Evolutionary conservation across 257 asterid genomes (phyloP), one percentile per base, ranked within the genome.

Genomic region (Solanum rostratum): DNA sequence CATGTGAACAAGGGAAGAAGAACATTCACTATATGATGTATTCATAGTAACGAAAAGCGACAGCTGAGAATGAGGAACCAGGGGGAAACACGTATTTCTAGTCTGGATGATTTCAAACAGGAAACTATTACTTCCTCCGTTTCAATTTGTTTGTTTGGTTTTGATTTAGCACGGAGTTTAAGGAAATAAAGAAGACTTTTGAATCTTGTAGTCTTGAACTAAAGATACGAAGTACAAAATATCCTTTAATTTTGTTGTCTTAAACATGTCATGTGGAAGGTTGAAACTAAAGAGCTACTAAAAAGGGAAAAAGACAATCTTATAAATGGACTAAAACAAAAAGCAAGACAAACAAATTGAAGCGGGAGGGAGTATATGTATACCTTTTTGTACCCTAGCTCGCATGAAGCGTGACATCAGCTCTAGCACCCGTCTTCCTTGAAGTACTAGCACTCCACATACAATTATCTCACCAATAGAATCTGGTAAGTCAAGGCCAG

Each of bases 401-500:
- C 94, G 95, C 97, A 96, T 93, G 89, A 97, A 97, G 80, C 97
- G 96, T 84, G 98, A 95, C 55, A 97, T 84, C 37, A 93, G 91
- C 88, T 93, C 97, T 50, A 97, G 90, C 82, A 92, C 93, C 24
- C 98, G 91, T 90, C 92, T 91, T 57, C 98, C 98, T 91, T 97
- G 99, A 81, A 97, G 93, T 87, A 97, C 97, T 89, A 97, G 86
- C 59, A 95, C 95, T 70, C 94, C 97, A 84, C 93, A 91, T 83
- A 95, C 97, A 80, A 97, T 92, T 86, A 97, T 12, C 88, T 97
- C 99, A 49, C 98, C 99, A 80, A 97, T 87, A 43, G 99, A 95
- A 91, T 97, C 99, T 27, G 99, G 99, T 88, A 97, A 90, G 90
- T 97, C 99, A 54, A 97, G 90, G 71, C 99, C 99, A 84, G 90